Evolutionary conservation across 2,329 filamentous ascomycete species (phyloP), one percentile per base, ranked within the genome.

Genomic region (Lachnellula occidentalis): DNA sequence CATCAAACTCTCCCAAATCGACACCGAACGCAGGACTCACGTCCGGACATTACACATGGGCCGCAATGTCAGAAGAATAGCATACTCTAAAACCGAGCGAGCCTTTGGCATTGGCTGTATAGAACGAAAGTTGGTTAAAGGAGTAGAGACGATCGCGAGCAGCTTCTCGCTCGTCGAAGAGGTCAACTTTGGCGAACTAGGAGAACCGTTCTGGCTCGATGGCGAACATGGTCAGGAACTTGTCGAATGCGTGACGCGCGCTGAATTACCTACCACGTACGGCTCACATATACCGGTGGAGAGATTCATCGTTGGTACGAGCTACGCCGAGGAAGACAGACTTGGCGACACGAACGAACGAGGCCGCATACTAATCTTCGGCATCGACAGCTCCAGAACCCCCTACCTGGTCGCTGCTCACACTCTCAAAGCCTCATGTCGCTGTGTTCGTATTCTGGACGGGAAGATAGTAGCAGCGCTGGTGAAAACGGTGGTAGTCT

Each of bases 81-180:
- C 91, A 3, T 96, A 97, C 69, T 94, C 90, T 1, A 78, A 87
- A 0, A 79, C 77, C 1, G 80, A 94, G 51, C 87, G 87, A 66
- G 86, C 87, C 0, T 97, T 97, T 68, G 92, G 87, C 1, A 78
- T 97, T 3, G 92, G 92, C 1, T 94, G 89, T 27, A 88, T 97
- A 56, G 85, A 85, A 58, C 83, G 91, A 15, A 83, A 87, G 50
- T 72, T 96, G 1, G 72, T 79, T 11, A 74, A 82, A 8, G 88
- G 87, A 14, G 83, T 84, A 60, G 94, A 99, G 70, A 72, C 85
- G 3, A 79, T 96, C 12, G 80, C 82, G 9, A 92, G 88, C 64
- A 85, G 85, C n/a, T 88, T 99, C 66, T 87, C 87, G 64, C 80
- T 99, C 1, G 91, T 95, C 1, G 92, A 99, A 64, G 94, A 97